Percentiles rank a stretch among this genome's conserved stretches.
Evolutionary conservation across 192 early-diverging fungal species (phyloP).

Genomic region (Coemansia sp.): DNA sequence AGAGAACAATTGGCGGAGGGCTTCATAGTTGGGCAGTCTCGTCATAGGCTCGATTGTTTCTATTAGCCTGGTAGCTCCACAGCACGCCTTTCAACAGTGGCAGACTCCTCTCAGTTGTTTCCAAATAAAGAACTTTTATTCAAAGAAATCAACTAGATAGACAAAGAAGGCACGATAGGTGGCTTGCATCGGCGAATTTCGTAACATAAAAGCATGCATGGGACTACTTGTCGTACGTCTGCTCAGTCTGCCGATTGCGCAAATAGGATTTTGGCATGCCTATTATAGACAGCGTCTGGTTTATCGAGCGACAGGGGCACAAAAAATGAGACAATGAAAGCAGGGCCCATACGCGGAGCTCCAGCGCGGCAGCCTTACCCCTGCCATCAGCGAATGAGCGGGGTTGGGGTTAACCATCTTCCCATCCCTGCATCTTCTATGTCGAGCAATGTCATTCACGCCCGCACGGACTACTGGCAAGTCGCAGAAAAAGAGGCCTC

Average conservation of each 20-base stretch:
- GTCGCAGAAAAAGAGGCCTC: background rate
- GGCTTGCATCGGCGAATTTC: conserved; percentile 2
- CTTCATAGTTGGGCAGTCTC: background rate
- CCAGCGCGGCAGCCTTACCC: background rate
- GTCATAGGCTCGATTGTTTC: background rate
- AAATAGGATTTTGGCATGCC: background rate
- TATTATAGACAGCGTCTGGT: background rate
- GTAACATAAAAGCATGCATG: background rate
- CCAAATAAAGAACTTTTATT: background rate
- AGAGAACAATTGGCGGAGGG: conserved; percentile 2
- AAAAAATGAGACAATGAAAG: background rate
- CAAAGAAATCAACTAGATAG: background rate
- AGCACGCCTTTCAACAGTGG: background rate
- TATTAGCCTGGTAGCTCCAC: background rate
- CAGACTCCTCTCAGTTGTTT: background rate
- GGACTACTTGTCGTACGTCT: background rate
- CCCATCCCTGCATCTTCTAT: background rate
- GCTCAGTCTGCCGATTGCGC: background rate
- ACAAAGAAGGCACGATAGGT: background rate
- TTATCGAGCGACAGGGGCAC: background rate
- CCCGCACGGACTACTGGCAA: background rate
- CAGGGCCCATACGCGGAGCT: background rate
- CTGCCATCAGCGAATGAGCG: background rate
- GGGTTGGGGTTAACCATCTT: background rate
- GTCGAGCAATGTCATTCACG: background rate